These are phyloP conservation scores for Boletus pseudo-olivaceus DNA, from an alignment of 768 basidiomycete species.

Conservation along the genomic window DNA sequence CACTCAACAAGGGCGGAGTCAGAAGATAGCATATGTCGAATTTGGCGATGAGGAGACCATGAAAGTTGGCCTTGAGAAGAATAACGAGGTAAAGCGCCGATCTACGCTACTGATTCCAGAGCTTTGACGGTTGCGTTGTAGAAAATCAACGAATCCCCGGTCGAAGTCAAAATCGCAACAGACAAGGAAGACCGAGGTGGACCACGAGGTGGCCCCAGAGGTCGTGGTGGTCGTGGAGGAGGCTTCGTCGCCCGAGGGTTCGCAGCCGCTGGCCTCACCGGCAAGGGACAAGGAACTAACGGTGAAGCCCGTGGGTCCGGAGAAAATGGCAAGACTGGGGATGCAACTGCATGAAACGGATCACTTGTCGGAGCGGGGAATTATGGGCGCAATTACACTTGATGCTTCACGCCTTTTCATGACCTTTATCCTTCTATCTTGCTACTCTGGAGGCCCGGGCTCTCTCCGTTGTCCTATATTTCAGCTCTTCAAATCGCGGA, in stretches of 20 bases:
- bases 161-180: constrained; percentile 72
- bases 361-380: constrained; percentile 16
- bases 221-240: constrained; percentile 46
- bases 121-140: constrained; percentile 28
- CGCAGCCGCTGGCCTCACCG: constrained; percentile 63
- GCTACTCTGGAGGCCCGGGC: neutral
- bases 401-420: constrained; percentile 19
- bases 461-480: constrained; percentile 11
- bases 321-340: constrained; percentile 27
- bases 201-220: constrained; percentile 50
- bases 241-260: constrained; percentile 61
- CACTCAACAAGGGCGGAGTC: constrained; percentile 43
- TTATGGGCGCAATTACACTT: constrained; percentile 12
- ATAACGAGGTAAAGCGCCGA: constrained; percentile 53
- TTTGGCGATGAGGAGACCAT: constrained; percentile 86
- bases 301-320: constrained; percentile 28
- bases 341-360: constrained; percentile 22
- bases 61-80: constrained; percentile 73
- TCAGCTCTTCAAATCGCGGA: constrained; percentile 19
- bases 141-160: constrained; percentile 65
- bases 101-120: neutral
- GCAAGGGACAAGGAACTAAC: constrained; percentile 29
- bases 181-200: constrained; percentile 45
- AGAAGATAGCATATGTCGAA: constrained; percentile 78
- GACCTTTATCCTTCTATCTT: constrained; percentile 12